Conservation (phyloP, 1,139 yeast species). For the Trichomonascaceae sp. region DNA sequence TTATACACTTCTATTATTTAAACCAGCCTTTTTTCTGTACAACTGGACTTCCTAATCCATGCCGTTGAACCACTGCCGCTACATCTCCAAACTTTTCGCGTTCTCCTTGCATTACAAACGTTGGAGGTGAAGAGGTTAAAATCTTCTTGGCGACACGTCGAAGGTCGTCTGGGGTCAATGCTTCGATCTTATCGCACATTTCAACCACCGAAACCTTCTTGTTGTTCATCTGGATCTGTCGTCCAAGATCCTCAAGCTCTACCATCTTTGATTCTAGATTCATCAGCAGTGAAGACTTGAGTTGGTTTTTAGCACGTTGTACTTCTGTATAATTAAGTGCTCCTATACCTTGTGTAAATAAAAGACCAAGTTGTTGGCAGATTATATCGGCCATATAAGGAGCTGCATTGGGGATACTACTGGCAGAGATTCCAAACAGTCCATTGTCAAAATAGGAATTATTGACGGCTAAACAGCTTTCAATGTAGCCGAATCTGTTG, state of each 20-base stretch:
- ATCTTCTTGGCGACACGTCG: slow-evolving; percentile 70
- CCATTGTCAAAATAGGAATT: slow-evolving; percentile 91
- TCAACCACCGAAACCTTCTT: slow-evolving; percentile 71
- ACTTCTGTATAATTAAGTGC: slow-evolving; percentile 58
- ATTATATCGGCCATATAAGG: slow-evolving; percentile 75
- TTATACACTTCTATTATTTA: background rate
- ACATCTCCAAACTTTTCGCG: slow-evolving; percentile 83
- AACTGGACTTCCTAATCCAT: slow-evolving; percentile 58
- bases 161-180: slow-evolving; percentile 60
- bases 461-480: slow-evolving; percentile 81
- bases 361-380: slow-evolving; percentile 63
- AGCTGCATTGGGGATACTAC: slow-evolving; percentile 83
- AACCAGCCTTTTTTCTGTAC: slow-evolving; percentile 8
- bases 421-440: slow-evolving; percentile 78
- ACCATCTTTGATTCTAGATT: slow-evolving; percentile 89
- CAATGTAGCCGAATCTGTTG: slow-evolving; percentile 87
- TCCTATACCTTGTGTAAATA: slow-evolving; percentile 55
- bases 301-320: slow-evolving; percentile 83
- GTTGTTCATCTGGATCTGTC: slow-evolving; percentile 86
- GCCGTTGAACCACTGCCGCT: slow-evolving; percentile 53
- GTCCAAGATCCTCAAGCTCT: slow-evolving; percentile 87
- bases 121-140: slow-evolving; percentile 69
- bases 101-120: slow-evolving; percentile 85
- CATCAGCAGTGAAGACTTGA: slow-evolving; percentile 85
- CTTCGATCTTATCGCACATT: slow-evolving; percentile 74